Percentiles rank a stretch among this genome's conserved stretches.
Evolutionary conservation across 2,329 filamentous ascomycete genomes (phyloP).

Genomic region (Pseudogymnoascus sp.): DNA sequence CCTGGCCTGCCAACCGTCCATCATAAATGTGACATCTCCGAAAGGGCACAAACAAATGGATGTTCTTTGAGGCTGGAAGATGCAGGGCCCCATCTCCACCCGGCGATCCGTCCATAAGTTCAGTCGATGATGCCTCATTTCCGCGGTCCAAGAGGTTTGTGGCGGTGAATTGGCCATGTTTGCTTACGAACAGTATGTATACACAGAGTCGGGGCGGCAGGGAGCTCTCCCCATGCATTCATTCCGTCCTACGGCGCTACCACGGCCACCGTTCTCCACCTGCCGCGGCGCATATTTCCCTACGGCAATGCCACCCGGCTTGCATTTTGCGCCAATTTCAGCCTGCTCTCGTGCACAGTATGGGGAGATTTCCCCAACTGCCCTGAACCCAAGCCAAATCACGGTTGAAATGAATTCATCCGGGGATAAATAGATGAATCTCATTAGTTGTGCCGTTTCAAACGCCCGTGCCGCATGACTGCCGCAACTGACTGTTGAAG

Average conservation of each 20-base stretch:
- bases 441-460: conserved; percentile 5
- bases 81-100: conserved; percentile 4
- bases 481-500: neutral
- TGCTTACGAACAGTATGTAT: neutral
- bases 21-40: conserved; percentile 1
- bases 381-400: neutral
- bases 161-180: neutral
- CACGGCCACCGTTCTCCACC: neutral
- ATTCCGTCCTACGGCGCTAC: neutral
- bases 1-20: neutral
- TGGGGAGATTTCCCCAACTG: neutral
- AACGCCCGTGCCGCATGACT: neutral
- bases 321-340: neutral
- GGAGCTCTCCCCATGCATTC: neutral
- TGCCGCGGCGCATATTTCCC: neutral
- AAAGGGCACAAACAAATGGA: neutral
- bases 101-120: neutral
- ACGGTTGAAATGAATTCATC: neutral
- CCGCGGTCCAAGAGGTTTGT: neutral
- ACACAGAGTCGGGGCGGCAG: neutral
- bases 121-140: neutral
- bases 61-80: neutral
- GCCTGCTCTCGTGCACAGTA: neutral
- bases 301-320: neutral
- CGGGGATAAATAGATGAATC: neutral